Evolutionary conservation across 2,329 filamentous ascomycete species (phyloP).

Genomic region (Penicillium rolfsii): DNA sequence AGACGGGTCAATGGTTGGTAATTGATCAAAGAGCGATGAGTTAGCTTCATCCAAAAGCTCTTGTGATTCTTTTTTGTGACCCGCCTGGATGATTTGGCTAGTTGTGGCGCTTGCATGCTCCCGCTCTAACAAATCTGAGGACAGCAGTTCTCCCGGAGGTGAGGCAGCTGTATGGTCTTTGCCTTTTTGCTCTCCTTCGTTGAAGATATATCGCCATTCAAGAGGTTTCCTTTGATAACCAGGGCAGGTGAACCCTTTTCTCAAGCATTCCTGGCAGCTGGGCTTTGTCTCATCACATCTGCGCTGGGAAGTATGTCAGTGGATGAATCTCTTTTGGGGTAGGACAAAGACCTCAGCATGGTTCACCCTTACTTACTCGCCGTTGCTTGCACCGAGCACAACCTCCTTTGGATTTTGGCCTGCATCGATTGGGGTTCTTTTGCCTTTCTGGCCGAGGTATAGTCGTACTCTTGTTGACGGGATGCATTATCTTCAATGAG

Average conservation of each 20-base stretch:
- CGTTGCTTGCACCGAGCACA: constrained; percentile 31
- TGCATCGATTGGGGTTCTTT: constrained; percentile 30
- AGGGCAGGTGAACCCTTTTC: constrained; percentile 24
- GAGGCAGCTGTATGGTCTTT: constrained; percentile 1
- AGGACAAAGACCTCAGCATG: constrained; percentile 9
- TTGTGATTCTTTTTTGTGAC: constrained; percentile 12
- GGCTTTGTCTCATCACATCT: constrained; percentile 32
- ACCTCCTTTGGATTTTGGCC: constrained; percentile 29
- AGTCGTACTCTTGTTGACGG: neutral
- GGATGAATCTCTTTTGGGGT: neutral
- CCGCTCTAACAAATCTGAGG: neutral
- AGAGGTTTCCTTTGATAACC: constrained; percentile 28
- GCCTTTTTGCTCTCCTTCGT: constrained; percentile 17
- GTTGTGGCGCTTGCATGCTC: neutral
- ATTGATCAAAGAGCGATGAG: constrained; percentile 22
- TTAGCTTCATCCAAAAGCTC: constrained; percentile 19
- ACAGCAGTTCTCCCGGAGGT: neutral
- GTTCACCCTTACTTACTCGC: constrained; percentile 29
- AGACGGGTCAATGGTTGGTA: constrained; percentile 21
- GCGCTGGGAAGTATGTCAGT: constrained; percentile 21
- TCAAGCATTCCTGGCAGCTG: constrained; percentile 28
- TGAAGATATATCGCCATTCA: constrained; percentile 29
- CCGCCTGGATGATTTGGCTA: constrained; percentile 3
- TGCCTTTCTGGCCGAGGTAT: constrained; percentile 19
- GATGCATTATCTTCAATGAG: neutral